Evolutionary conservation across 2,329 filamentous ascomycete species (phyloP), one percentile per base, ranked within the genome.

Genomic region (Sporothrix euskadiensis): DNA sequence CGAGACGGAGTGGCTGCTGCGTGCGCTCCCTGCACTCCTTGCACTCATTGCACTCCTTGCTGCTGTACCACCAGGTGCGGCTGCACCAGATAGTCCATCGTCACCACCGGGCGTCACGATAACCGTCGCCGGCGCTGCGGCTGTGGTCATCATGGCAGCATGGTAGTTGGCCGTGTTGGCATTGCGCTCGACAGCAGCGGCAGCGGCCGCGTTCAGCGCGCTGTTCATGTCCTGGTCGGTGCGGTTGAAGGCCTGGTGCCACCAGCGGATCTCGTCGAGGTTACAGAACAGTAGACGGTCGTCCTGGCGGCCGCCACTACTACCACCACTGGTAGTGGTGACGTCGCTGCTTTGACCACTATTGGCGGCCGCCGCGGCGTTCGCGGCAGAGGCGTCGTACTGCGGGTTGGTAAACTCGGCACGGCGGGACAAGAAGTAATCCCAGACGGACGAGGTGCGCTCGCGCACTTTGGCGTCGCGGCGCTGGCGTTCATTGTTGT

Each of bases 211-310:
- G 77, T 89, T 85, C 12, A 89, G 82, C 49, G 87, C 84, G 0
- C 88, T 89, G 78, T 99, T 99, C 95, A 99, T 98, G 80, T 99
- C 96, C 71, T 91, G 89, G 77, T 98, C 93, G 2, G 90, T 90
- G 44, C 94, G 89, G 65, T 94, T 93, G 82, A 98, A 99, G 0
- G 91, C 83, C 78, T 96, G 92, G 76, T 91, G 87, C 96, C 96
- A 99, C 96, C 96, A 99, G 74, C 94, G 88, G n/a, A 96, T 88
- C 75, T 97, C 91, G 14, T 88, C 88, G 0, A 91, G 84, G 3
- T 88, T 86, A 0, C 96, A 95, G 76, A 98, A 92, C 16, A 99
- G 86, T 8, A 99, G 88, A 4, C 94, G 88, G 80, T 97, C 94
- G 74, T 91, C 90, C 4, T 93, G 94, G 73, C 92, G 89, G 73